phyloP scores from a whole-genome alignment of 2,329 filamentous ascomycete genomes.

The Pyrenochaeta sp. region DNA sequence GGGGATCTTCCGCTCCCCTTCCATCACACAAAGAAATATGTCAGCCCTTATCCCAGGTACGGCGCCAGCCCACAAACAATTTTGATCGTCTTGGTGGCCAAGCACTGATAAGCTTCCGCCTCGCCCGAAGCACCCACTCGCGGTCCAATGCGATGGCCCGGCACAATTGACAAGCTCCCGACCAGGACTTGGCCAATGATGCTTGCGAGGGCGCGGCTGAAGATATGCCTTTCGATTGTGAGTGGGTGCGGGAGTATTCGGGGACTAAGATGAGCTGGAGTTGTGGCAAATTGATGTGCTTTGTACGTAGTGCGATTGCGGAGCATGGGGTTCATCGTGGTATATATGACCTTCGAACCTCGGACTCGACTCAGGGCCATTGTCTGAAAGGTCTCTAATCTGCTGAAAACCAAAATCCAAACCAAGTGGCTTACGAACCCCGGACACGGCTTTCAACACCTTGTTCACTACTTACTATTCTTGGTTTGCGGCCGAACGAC shows the following conservation, averaged over 20 bases:
- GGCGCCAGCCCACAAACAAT: background rate
- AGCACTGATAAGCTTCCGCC: slow-evolving; percentile 3
- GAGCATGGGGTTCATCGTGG: background rate
- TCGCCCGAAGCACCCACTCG: background rate
- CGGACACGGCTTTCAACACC: background rate
- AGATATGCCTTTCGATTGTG: background rate
- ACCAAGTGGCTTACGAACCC: background rate
- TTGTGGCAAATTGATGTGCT: background rate
- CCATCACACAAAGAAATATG: background rate
- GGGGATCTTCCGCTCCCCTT: background rate
- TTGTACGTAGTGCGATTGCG: background rate
- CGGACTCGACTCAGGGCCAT: no score
- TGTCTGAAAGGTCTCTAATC: no score
- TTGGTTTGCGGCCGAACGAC: background rate
- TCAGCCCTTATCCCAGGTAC: background rate
- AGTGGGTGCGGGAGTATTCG: background rate
- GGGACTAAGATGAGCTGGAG: background rate
- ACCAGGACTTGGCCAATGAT: background rate
- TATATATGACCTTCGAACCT: no score
- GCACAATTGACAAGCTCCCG: background rate
- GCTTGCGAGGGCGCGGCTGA: background rate
- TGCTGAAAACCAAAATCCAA: no score
- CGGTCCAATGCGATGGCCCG: background rate
- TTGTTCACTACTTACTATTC: background rate
- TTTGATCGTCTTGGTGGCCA: background rate